Conservation (phyloP, 352 stramenopile genomes). For the Stramenopiles sp. region DNA sequence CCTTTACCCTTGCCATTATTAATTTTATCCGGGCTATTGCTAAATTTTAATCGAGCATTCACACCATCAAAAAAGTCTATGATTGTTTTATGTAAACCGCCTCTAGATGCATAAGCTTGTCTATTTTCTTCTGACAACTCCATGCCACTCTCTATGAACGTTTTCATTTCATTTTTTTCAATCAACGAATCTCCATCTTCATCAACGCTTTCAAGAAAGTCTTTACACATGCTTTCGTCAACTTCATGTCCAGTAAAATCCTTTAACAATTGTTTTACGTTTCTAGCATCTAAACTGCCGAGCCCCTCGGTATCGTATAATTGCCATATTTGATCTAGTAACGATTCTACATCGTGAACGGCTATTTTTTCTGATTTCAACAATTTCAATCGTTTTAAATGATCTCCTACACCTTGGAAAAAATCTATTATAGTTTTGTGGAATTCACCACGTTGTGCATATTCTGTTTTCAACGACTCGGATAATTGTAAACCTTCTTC, state of each 20-base stretch:
- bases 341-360: background rate
- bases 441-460: background rate
- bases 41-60: background rate
- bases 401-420: background rate
- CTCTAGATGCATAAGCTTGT: background rate
- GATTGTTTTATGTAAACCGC: background rate
- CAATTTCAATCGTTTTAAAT: background rate
- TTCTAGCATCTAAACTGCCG: background rate
- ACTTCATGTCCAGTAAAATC: background rate
- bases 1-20: background rate
- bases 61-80: conserved; percentile 6
- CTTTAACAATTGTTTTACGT: background rate
- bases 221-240: background rate
- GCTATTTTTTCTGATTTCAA: background rate
- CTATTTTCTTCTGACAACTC: background rate
- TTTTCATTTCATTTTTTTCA: background rate
- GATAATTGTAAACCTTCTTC: background rate
- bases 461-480: background rate
- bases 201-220: background rate
- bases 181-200: background rate
- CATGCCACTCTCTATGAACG: background rate
- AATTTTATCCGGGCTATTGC: too few species aligned
- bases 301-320: background rate
- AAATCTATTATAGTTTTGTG: conserved; percentile 4
- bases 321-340: background rate